phyloP scores from a whole-genome alignment of 371 early-diverging fungal species.

The Mortierella sp. region DNA sequence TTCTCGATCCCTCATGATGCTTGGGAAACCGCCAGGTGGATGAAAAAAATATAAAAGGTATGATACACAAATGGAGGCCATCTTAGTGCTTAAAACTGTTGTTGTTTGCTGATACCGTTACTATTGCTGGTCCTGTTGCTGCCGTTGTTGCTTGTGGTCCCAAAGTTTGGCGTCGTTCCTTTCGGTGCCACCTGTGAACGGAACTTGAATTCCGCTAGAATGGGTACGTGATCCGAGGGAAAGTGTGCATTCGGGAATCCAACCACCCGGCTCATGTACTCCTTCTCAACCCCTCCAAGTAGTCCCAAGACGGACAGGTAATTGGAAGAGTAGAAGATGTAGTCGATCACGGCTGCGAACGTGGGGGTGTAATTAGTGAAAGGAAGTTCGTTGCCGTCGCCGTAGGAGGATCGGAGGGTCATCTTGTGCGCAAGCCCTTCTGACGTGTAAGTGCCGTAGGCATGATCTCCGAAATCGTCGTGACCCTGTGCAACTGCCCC shows the following conservation, averaged over 20 bases:
- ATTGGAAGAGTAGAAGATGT: constrained; percentile 92
- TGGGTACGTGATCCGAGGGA: constrained; percentile 87
- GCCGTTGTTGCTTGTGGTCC: constrained; percentile 17
- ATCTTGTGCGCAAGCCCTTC: constrained; percentile 86
- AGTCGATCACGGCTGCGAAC: constrained; percentile 96
- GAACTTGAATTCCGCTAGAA: constrained; percentile 46
- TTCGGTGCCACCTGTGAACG: constrained; percentile 26
- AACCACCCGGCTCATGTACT: constrained; percentile 80
- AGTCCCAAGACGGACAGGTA: constrained; percentile 84
- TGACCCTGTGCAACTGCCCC: constrained; percentile 81
- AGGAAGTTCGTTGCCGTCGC: constrained; percentile 77
- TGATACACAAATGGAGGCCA: not conserved
- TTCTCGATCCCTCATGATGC: too few species aligned
- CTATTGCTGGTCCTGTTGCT: constrained; percentile 8
- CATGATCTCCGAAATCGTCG: constrained; percentile 81
- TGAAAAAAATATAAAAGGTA: constrained; percentile 3
- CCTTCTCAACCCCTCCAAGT: constrained; percentile 86
- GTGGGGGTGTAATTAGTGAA: constrained; percentile 97
- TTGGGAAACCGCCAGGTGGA: too few species aligned
- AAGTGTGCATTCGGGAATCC: constrained; percentile 97
- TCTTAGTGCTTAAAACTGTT: not conserved
- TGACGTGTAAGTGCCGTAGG: constrained; percentile 88
- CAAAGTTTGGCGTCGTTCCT: constrained; percentile 42
- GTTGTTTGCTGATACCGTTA: constrained; percentile 3
- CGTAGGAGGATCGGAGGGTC: constrained; percentile 85